Percentiles rank a stretch among this genome's conserved stretches.
These are phyloP conservation scores for Volvox carteri DNA, from an alignment of 163 green algal species.

Conservation along the genomic window DNA sequence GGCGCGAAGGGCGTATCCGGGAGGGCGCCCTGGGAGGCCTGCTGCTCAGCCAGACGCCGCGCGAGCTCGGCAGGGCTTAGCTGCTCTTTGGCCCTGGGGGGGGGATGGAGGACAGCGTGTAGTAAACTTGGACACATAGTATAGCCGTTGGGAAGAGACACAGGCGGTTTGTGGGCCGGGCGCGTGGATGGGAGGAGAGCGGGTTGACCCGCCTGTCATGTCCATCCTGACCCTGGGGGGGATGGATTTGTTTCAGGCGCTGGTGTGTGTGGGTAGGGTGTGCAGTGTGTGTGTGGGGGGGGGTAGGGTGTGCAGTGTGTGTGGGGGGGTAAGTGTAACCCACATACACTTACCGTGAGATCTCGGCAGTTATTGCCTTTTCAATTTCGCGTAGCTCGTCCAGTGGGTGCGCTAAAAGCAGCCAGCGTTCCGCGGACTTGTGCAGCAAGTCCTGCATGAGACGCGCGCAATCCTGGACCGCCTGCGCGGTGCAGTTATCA, in stretches of 20 bases:
- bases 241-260: too few relatives aligned
- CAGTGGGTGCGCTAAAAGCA: slow-evolving; percentile 39
- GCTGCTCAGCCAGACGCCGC: slow-evolving; percentile 15
- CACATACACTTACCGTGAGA: slow-evolving; percentile 31
- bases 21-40: slow-evolving; percentile 21
- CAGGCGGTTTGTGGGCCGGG: too few relatives aligned
- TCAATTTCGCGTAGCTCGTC: slow-evolving; percentile 35
- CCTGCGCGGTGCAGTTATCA: not conserved
- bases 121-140: too few relatives aligned
- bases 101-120: not conserved
- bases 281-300: too few relatives aligned
- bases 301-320: too few relatives aligned
- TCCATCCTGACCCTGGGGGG: too few relatives aligned
- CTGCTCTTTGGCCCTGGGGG: slow-evolving; percentile 38
- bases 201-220: too few relatives aligned
- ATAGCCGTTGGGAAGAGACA: too few relatives aligned
- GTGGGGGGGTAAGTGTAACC: too few relatives aligned
- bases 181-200: too few relatives aligned
- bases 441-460: slow-evolving; percentile 42
- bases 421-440: not conserved
- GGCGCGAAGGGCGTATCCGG: slow-evolving; percentile 43
- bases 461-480: slow-evolving; percentile 12
- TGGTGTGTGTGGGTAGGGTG: too few relatives aligned
- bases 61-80: slow-evolving; percentile 28
- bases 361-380: slow-evolving; percentile 17